Evolutionary conservation across 805 yeast species (phyloP).

Genomic region (Kluyveromyces dobzhanskii): DNA sequence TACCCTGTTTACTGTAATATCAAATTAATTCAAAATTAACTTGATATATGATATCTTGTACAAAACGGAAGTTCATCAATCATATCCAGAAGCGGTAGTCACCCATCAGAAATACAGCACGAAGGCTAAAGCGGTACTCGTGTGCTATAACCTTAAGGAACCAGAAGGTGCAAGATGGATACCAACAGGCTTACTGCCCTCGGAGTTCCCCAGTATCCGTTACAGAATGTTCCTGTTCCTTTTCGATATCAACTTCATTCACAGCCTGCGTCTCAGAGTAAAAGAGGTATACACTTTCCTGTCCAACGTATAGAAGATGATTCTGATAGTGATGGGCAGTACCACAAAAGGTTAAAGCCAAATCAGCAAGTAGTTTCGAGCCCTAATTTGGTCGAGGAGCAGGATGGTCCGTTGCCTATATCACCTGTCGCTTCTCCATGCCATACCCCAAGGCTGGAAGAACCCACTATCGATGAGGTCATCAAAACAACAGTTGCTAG

Average conservation of each 20-base stretch:
- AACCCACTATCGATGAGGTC: slow-evolving; percentile 3
- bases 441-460: slow-evolving; percentile 3
- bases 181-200: not conserved
- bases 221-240: slow-evolving; percentile 22
- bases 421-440: slow-evolving; percentile 30
- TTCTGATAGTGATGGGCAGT: not conserved
- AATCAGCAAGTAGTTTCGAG: slow-evolving; percentile 2
- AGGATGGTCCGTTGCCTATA: slow-evolving; percentile 23
- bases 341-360: not conserved
- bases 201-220: slow-evolving; percentile 17
- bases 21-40: no score
- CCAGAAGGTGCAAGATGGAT: not conserved
- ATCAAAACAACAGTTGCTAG: slow-evolving; percentile 1
- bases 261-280: not conserved
- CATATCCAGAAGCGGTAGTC: not conserved
- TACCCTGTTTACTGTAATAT: not conserved
- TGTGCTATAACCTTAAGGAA: no score
- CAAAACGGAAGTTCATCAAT: no score
- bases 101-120: no score
- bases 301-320: not conserved
- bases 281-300: not conserved
- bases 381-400: not conserved
- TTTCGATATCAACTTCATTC: slow-evolving; percentile 13
- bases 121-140: no score
- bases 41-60: no score